These are phyloP conservation scores for Aegle marmelos DNA, from an alignment of 345 rosid species.

Conservation along the genomic window DNA sequence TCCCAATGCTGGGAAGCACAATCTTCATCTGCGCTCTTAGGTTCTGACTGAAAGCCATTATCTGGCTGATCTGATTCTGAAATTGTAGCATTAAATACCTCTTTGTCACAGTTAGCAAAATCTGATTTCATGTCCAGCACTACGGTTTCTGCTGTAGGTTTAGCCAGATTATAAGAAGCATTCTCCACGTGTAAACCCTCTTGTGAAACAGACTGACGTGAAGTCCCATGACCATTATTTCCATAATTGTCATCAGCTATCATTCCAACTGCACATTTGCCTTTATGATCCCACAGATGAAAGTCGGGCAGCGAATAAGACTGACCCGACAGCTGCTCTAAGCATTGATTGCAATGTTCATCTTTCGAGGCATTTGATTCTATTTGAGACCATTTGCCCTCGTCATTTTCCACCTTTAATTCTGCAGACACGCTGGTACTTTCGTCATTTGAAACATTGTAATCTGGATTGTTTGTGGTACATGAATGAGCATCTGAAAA, in stretches of 20 bases:
- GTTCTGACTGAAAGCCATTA: neutral
- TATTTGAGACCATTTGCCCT: neutral
- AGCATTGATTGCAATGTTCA: neutral
- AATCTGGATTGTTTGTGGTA: neutral
- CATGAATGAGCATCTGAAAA: neutral
- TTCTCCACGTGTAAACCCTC: neutral
- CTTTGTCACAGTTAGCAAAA: neutral
- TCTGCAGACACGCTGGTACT: neutral
- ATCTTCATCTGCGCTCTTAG: neutral
- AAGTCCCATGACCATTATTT: neutral
- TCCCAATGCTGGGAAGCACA: neutral
- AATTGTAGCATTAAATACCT: neutral
- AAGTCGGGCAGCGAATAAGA: neutral
- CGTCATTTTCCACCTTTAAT: neutral
- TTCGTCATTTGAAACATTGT: neutral
- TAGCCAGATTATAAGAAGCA: neutral
- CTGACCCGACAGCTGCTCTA: neutral
- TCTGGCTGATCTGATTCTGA: neutral
- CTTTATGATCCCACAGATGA: constrained; percentile 29
- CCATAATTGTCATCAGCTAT: neutral
- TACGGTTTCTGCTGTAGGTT: constrained; percentile 4
- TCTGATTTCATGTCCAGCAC: neutral
- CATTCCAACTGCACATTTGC: constrained; percentile 9
- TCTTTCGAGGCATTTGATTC: constrained; percentile 1
- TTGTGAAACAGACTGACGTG: constrained; percentile 5